These are phyloP conservation scores for Candida ascalaphidarum DNA, from an alignment of 805 yeast genomes.

Conservation along the genomic window DNA sequence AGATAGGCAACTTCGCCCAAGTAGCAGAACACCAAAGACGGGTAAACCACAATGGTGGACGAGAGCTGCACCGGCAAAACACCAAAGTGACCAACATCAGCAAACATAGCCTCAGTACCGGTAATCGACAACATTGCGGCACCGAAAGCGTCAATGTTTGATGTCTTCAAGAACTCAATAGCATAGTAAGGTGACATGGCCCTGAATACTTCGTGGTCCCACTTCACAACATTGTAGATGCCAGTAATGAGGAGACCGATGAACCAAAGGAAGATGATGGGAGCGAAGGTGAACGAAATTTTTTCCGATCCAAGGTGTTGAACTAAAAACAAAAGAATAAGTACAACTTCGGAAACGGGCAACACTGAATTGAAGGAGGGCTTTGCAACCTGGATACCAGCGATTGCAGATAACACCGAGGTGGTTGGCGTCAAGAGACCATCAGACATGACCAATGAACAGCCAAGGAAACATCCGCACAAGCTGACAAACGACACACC, in stretches of 20 bases:
- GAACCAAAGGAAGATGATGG: conserved; percentile 46
- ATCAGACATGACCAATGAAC: conserved; percentile 50
- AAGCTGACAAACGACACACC: conserved; percentile 23
- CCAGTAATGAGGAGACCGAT: conserved; percentile 38
- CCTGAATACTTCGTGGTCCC: conserved; percentile 36
- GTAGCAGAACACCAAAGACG: conserved; percentile 43
- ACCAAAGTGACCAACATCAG: conserved; percentile 53
- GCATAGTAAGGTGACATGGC: conserved; percentile 48
- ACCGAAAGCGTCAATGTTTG: conserved; percentile 36
- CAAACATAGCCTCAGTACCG: conserved; percentile 59
- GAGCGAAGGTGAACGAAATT: conserved; percentile 44
- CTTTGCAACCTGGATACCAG: conserved; percentile 46
- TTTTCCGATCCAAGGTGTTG: conserved; percentile 45
- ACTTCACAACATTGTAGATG: conserved; percentile 30
- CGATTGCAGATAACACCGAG: conserved; percentile 49
- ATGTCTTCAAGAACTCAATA: conserved; percentile 28
- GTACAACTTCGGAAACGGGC: conserved; percentile 41
- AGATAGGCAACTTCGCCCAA: conserved; percentile 52
- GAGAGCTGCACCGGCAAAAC: conserved; percentile 41
- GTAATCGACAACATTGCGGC: conserved; percentile 49
- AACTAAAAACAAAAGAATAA: conserved; percentile 34
- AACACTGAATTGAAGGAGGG: conserved; percentile 38
- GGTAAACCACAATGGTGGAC: conserved; percentile 38
- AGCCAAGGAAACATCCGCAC: conserved; percentile 41
- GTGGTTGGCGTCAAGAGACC: conserved; percentile 59